A percentile compares a stretch with the other conserved stretches of the same genome.
phyloP scores from a whole-genome alignment of 202 grass and related monocot species.

The Carex sylvatica region DNA sequence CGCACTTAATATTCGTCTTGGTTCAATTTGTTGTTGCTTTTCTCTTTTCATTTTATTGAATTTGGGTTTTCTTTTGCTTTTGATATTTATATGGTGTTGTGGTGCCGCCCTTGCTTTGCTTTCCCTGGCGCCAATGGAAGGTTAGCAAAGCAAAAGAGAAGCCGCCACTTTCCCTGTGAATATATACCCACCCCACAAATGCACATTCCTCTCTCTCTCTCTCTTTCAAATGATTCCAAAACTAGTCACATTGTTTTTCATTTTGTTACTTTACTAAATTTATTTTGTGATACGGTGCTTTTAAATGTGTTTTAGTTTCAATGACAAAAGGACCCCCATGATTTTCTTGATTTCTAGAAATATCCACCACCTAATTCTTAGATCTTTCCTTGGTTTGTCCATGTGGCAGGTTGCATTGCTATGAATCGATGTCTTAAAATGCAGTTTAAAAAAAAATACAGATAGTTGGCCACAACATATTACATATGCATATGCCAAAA shows the following conservation, averaged over 20 bases:
- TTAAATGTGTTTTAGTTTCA: not conserved
- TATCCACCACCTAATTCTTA: too few relatives aligned
- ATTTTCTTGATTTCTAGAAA: too few relatives aligned
- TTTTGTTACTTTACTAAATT: not conserved
- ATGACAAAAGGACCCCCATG: too few relatives aligned
- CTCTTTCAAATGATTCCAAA: constrained; percentile 5
- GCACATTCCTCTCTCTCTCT: not conserved
- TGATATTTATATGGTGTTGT: constrained; percentile 15
- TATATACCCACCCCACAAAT: constrained; percentile 31
- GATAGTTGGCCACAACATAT: too few relatives aligned
- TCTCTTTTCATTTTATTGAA: not conserved
- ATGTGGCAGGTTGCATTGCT: too few relatives aligned
- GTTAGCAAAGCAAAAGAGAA: constrained; percentile 32
- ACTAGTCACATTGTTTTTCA: not conserved
- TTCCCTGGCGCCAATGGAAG: constrained; percentile 29
- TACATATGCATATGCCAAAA: too few relatives aligned
- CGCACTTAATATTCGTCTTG: constrained; percentile 15
- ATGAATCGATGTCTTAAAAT: too few relatives aligned
- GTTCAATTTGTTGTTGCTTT: constrained; percentile 6
- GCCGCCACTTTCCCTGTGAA: constrained; percentile 28
- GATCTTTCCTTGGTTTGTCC: too few relatives aligned
- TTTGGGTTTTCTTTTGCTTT: constrained; percentile 19
- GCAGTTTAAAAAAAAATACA: too few relatives aligned
- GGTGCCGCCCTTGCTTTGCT: constrained; percentile 15
- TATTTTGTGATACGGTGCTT: not conserved